Evolutionary conservation across 495 filamentous ascomycete genomes (phyloP).

Genomic region (Darksidea phi): DNA sequence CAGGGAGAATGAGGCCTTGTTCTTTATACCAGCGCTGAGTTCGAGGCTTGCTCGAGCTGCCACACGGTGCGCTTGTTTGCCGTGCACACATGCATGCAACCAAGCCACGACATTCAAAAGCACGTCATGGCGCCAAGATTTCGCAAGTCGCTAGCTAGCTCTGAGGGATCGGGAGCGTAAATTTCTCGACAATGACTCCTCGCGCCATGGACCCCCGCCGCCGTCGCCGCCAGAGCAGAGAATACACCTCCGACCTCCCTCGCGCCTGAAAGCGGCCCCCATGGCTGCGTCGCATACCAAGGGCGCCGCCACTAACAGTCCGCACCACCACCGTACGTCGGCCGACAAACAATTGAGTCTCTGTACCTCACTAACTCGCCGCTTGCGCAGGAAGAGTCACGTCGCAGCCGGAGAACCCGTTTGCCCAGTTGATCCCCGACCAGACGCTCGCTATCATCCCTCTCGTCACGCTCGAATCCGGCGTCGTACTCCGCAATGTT

Average conservation of each 20-base stretch:
- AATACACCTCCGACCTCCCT: slow-evolving; percentile 6
- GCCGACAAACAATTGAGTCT: background rate
- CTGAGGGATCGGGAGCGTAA: background rate
- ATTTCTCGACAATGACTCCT: slow-evolving; percentile 10
- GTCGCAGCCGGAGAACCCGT: slow-evolving; percentile 87
- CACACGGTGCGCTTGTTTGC: background rate
- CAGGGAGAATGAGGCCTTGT: slow-evolving; percentile 17
- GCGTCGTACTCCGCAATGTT: slow-evolving; percentile 80
- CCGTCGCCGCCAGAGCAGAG: background rate
- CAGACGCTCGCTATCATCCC: slow-evolving; percentile 84
- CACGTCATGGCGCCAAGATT: slow-evolving; percentile 32
- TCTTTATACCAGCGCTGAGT: too few relatives aligned
- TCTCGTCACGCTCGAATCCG: slow-evolving; percentile 89
- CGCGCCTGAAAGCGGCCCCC: slow-evolving; percentile 13
- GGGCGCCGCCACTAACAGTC: slow-evolving; percentile 16
- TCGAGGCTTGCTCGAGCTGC: background rate
- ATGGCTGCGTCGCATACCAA: slow-evolving; percentile 17
- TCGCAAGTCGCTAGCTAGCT: slow-evolving; percentile 7
- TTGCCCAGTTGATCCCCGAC: slow-evolving; percentile 77
- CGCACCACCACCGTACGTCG: slow-evolving; percentile 26
- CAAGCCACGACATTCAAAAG: too few relatives aligned
- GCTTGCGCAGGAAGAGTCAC: slow-evolving; percentile 54
- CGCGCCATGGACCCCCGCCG: background rate
- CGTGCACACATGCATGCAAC: too few relatives aligned
- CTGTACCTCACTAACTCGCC: background rate